Percentiles rank a stretch among this genome's conserved stretches.
These are phyloP conservation scores for Orbilia oligospora DNA, from an alignment of 2,329 filamentous ascomycete species.

Conservation along the genomic window DNA sequence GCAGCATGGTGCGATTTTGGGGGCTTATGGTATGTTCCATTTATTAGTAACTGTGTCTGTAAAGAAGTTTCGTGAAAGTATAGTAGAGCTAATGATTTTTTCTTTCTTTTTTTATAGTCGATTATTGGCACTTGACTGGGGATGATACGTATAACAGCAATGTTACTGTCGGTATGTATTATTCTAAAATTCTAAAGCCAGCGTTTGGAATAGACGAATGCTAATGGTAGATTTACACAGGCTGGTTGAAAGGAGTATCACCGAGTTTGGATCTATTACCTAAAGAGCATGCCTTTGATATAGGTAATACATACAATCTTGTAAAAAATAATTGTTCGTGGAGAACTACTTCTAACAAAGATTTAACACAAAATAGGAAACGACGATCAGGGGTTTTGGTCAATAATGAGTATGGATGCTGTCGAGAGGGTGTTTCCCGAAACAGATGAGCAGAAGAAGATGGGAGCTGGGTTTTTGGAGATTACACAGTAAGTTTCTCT, in stretches of 20 bases:
- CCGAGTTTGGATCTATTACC: constrained; percentile 63
- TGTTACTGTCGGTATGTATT: constrained; percentile 75
- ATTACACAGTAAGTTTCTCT: constrained; percentile 40
- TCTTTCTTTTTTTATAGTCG: constrained; percentile 69
- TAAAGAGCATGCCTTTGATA: constrained; percentile 33
- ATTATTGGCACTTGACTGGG: constrained; percentile 88
- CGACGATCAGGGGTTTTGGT: constrained; percentile 81
- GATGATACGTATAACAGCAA: constrained; percentile 80
- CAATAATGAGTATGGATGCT: constrained; percentile 76
- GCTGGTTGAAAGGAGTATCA: constrained; percentile 73
- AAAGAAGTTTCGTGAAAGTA: background rate
- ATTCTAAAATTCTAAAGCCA: constrained; percentile 67
- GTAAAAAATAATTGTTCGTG: no score
- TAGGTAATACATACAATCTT: constrained; percentile 12
- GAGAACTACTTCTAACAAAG: background rate
- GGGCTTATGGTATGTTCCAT: constrained; percentile 32
- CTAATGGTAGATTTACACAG: constrained; percentile 74
- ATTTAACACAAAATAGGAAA: constrained; percentile 76
- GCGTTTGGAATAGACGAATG: no score
- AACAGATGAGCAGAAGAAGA: constrained; percentile 67
- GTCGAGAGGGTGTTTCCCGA: constrained; percentile 76
- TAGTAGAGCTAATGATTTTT: background rate
- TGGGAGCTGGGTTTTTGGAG: constrained; percentile 44
- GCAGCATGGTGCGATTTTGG: constrained; percentile 49
- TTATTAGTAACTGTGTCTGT: background rate